Percentiles rank a stretch among this genome's conserved stretches.
Conservation (phyloP, 2,329 filamentous ascomycete species). For the Fusarium armeniacum region DNA sequence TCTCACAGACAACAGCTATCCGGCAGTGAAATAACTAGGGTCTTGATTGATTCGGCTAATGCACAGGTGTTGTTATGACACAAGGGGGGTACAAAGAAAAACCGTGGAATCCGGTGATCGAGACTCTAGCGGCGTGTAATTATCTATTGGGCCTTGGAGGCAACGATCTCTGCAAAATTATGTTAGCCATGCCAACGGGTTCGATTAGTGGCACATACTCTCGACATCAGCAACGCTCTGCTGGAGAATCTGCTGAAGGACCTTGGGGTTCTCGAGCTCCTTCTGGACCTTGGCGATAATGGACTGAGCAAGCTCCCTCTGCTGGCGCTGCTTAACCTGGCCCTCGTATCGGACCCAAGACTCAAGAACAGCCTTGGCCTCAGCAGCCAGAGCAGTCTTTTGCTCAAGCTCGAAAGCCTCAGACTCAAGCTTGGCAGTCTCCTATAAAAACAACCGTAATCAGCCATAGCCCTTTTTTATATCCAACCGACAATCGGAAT, state of each 20-base stretch:
- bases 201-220: slow-evolving; percentile 69
- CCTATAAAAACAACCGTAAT: slow-evolving; percentile 66
- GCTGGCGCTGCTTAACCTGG: slow-evolving; percentile 99
- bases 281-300: slow-evolving; percentile 98
- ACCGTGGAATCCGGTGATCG: slow-evolving; percentile 54
- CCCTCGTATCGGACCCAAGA: slow-evolving; percentile 99
- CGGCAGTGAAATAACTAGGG: slow-evolving; percentile 48
- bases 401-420: slow-evolving; percentile 98
- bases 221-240: slow-evolving; percentile 97
- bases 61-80: slow-evolving; percentile 71
- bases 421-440: slow-evolving; percentile 96
- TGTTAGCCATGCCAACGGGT: slow-evolving; percentile 53
- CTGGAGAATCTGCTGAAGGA: slow-evolving; percentile 96
- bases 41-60: slow-evolving; percentile 68
- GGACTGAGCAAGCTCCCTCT: slow-evolving; percentile 92
- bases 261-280: slow-evolving; percentile 98
- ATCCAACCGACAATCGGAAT: slow-evolving; percentile 42
- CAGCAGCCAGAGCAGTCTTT: slow-evolving; percentile 88
- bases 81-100: slow-evolving; percentile 68
- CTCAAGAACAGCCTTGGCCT: slow-evolving; percentile 96
- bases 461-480: slow-evolving; percentile 35
- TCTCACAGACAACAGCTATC: slow-evolving; percentile 44
- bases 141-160: slow-evolving; percentile 74
- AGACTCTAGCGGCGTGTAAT: slow-evolving; percentile 54
- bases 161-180: slow-evolving; percentile 67